Evolutionary conservation across 306 rosid genomes (phyloP).

Genomic region (Quercus gilva): DNA sequence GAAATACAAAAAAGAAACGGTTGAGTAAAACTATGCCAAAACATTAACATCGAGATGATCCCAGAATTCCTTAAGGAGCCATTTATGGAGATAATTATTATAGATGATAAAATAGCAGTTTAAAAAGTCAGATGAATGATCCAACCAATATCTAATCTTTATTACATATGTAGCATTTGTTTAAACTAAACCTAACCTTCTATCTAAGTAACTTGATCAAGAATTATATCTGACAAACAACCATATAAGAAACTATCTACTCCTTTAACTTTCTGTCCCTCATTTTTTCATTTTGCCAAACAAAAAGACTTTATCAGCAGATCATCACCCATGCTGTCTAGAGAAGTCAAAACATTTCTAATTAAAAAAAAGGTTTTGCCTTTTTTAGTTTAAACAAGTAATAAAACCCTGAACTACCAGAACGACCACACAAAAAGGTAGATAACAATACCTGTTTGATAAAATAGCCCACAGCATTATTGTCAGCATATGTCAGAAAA

Average conservation of each 20-base stretch:
- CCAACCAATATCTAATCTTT: neutral
- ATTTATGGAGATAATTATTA: neutral
- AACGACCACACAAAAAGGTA: slow-evolving; percentile 12
- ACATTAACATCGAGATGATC: neutral
- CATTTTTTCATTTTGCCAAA: neutral
- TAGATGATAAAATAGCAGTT: neutral
- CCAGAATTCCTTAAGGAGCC: neutral
- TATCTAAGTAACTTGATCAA: neutral
- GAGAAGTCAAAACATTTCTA: neutral
- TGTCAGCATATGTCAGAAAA: slow-evolving; percentile 97
- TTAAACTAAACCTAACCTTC: neutral
- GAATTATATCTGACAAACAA: neutral
- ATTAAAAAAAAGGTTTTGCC: slow-evolving; percentile 11
- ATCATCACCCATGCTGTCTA: neutral
- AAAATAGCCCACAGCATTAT: slow-evolving; percentile 98
- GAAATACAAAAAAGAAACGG: neutral
- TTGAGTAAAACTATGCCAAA: neutral
- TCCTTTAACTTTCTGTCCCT: neutral
- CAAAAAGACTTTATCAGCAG: neutral
- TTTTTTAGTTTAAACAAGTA: slow-evolving; percentile 4
- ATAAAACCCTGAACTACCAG: slow-evolving; percentile 5
- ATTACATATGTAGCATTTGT: neutral
- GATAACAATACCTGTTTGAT: slow-evolving; percentile 73
- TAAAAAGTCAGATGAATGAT: neutral
- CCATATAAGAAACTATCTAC: neutral